These are phyloP conservation scores for Scedosporium boydii DNA, from an alignment of 2,329 filamentous ascomycete genomes.

Conservation along the genomic window DNA sequence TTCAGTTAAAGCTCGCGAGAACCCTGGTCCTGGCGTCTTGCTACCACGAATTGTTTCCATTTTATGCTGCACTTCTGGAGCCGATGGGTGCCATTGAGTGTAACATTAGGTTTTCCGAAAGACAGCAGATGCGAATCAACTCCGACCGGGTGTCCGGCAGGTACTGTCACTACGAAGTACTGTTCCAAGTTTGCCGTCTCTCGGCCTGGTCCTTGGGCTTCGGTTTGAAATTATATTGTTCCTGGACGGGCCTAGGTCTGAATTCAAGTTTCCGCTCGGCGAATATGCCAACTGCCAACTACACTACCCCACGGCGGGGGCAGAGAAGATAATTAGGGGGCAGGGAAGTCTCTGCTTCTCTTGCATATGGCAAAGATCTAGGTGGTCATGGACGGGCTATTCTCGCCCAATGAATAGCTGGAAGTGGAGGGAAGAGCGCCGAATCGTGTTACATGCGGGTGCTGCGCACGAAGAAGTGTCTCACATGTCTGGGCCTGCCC, in stretches of 20 bases:
- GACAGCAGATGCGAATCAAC: neutral
- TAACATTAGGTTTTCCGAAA: neutral
- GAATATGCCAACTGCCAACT: too few species aligned
- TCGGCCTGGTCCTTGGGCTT: too few species aligned
- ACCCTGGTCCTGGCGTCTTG: neutral
- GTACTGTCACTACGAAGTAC: too few species aligned
- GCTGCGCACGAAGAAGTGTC: neutral
- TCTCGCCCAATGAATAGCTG: neutral
- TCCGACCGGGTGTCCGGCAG: neutral
- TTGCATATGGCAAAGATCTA: neutral
- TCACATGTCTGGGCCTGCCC: neutral
- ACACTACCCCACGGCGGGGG: neutral
- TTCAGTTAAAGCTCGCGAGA: neutral
- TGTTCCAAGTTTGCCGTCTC: neutral
- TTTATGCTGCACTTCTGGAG: neutral
- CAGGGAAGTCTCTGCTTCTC: neutral
- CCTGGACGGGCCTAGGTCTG: neutral
- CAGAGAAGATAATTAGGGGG: neutral
- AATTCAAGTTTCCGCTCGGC: neutral
- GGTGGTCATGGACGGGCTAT: neutral
- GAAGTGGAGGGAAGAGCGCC: neutral
- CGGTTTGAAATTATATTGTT: neutral
- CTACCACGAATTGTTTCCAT: neutral
- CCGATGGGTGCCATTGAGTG: neutral
- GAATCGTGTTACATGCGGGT: neutral